Percentiles rank a stretch among this genome's conserved stretches.
These are phyloP conservation scores for Corylus avellana DNA, from an alignment of 306 rosid genomes.

Conservation along the genomic window DNA sequence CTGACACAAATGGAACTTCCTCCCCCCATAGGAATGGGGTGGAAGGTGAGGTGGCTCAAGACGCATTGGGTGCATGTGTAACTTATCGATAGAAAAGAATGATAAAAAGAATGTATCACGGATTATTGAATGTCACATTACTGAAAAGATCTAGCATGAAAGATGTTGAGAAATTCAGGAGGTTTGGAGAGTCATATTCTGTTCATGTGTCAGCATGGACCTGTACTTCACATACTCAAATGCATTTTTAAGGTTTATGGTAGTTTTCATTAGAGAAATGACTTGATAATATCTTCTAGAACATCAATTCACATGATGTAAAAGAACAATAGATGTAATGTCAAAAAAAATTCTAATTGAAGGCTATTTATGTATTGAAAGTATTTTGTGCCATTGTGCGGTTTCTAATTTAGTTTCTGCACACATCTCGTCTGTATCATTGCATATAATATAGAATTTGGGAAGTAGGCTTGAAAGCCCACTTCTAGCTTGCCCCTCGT, in stretches of 20 bases:
- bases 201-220: not conserved
- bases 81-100: not conserved
- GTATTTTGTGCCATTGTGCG: too few relatives aligned
- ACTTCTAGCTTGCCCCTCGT: not conserved
- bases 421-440: not conserved
- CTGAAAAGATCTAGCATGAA: not conserved
- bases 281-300: conserved; percentile 18
- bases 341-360: too few relatives aligned
- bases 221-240: not conserved
- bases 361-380: too few relatives aligned
- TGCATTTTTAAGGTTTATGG: not conserved
- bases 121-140: not conserved
- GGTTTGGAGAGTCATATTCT: not conserved
- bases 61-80: not conserved
- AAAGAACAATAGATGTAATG: too few relatives aligned
- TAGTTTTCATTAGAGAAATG: conserved; percentile 11
- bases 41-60: not conserved
- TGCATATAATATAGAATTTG: not conserved
- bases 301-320: not conserved
- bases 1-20: too few relatives aligned
- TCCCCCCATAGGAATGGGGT: not conserved
- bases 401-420: too few relatives aligned
- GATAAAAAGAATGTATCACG: not conserved
- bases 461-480: not conserved
- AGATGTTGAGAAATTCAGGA: not conserved